Evolutionary conservation across 2,329 filamentous ascomycete species (phyloP), one percentile per base, ranked within the genome.

Genomic region (Exophiala viscosa): DNA sequence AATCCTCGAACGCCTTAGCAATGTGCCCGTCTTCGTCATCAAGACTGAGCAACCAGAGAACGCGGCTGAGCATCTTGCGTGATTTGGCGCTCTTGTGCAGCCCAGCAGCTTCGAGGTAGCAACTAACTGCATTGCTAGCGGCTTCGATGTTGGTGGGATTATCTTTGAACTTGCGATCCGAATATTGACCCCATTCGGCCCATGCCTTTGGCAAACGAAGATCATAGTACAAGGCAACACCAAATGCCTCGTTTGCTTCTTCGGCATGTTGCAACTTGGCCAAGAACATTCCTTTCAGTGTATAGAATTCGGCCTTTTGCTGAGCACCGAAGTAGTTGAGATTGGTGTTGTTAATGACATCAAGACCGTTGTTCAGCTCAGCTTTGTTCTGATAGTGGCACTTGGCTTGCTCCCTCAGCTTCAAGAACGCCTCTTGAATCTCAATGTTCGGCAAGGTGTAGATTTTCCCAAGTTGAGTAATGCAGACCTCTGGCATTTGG

Each of bases 271-370:
- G 85, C 8, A 99, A 80, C 70, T 96, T 96, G 67, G 95, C 93
- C 40, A 97, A 76, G 77, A 99, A 99, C 93, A 99, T 99, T 57
- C 93, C 93, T 79, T 99, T 99, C 48, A 99, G 81, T 0, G 93
- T 99, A 76, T 96, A 99, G 73, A 99, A 99, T 69, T 99, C 93
- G 7, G 93, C 93, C 73, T 99, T 99, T 69, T 99, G 93, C 65
- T 91, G 87, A 2, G 87, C 82, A 57, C 90, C 95, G 70, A 99
- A 99, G 75, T 99, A 99, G 70, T 95, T 96, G 52, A 99, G 82
- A 64, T 99, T 99, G 33, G 93, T 99, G 64, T 99, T 99, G 72
- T 99, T 99, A 69, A 99, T 99, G 2, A 99, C 93, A 66, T 99
- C 93, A 60, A 99, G 70, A 1, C 93, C 93, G 66, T 85, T 96